These are phyloP conservation scores for Cystoderma amianthinum DNA, from an alignment of 768 basidiomycete genomes.

Conservation along the genomic window DNA sequence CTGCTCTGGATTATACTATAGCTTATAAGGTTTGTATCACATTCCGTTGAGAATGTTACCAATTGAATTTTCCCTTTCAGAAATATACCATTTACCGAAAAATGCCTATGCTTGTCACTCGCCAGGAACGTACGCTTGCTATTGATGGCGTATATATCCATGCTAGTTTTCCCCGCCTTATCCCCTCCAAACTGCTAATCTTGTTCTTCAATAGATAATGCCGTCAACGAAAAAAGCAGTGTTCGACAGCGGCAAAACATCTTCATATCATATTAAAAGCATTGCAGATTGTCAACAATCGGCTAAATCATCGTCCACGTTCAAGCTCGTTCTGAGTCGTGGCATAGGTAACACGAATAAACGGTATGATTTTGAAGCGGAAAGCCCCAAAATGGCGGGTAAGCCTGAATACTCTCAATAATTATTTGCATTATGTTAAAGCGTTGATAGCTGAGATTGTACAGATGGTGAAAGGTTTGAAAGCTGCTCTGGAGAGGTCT, in stretches of 20 bases:
- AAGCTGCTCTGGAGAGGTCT: constrained; percentile 55
- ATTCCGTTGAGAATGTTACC: background rate
- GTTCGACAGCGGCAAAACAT: constrained; percentile 85
- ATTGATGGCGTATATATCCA: constrained; percentile 95
- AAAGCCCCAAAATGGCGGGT: constrained; percentile 77
- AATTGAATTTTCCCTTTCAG: constrained; percentile 25
- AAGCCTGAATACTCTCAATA: constrained; percentile 15
- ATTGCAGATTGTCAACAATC: constrained; percentile 82
- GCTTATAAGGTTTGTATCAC: constrained; percentile 69
- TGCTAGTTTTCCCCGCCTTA: constrained; percentile 30
- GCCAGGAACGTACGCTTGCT: constrained; percentile 86
- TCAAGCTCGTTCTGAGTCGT: constrained; percentile 85
- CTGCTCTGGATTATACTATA: constrained; percentile 71
- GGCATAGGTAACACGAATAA: constrained; percentile 80
- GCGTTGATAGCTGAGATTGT: constrained; percentile 64
- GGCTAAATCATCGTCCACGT: constrained; percentile 69
- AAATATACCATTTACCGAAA: constrained; percentile 92
- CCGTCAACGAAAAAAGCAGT: constrained; percentile 78
- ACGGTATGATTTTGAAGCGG: constrained; percentile 96
- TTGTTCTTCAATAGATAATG: constrained; percentile 58
- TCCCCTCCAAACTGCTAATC: background rate
- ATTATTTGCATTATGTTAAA: constrained; percentile 1
- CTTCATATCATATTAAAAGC: constrained; percentile 87
- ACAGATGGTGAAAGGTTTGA: constrained; percentile 60
- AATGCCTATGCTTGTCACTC: constrained; percentile 87